A percentile compares a stretch with the other conserved stretches of the same genome.
Conservation (phyloP, 805 yeast species). For the Ogataea trehaloabstinens region DNA sequence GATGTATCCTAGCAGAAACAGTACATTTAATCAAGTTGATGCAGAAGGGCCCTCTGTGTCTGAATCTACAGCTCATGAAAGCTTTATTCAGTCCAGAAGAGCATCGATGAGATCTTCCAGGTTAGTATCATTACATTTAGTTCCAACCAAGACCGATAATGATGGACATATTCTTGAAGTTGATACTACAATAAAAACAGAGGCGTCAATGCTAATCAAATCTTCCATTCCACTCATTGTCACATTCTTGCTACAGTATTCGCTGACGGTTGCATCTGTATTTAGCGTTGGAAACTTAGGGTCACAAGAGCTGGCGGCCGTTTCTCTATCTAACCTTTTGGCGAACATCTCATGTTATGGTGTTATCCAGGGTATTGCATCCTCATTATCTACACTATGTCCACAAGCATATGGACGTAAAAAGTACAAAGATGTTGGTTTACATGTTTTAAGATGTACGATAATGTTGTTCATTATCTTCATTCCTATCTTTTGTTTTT, state of each 20-base stretch:
- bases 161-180: constrained; percentile 35
- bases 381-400: constrained; percentile 56
- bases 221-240: constrained; percentile 51
- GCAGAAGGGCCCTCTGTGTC: constrained; percentile 9
- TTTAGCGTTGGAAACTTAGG: constrained; percentile 60
- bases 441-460: constrained; percentile 49
- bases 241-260: constrained; percentile 54
- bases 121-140: constrained; percentile 12
- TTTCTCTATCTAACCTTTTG: constrained; percentile 54
- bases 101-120: constrained; percentile 24
- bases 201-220: constrained; percentile 36
- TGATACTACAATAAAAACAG: constrained; percentile 38
- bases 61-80: constrained; percentile 21
- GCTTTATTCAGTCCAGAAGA: constrained; percentile 25
- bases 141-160: constrained; percentile 20
- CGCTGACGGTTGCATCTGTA: constrained; percentile 52
- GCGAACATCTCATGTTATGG: constrained; percentile 57
- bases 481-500: constrained; percentile 39
- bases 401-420: constrained; percentile 61
- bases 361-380: constrained; percentile 55
- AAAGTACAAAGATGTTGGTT: constrained; percentile 48
- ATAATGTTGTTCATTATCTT: constrained; percentile 41
- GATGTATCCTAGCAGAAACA: constrained; percentile 8
- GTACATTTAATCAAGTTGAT: constrained; percentile 11
- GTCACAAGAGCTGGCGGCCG: constrained; percentile 57